Base-by-base conservation (phyloP, 768 basidiomycete genomes). In the Suillus discolor region DNA sequence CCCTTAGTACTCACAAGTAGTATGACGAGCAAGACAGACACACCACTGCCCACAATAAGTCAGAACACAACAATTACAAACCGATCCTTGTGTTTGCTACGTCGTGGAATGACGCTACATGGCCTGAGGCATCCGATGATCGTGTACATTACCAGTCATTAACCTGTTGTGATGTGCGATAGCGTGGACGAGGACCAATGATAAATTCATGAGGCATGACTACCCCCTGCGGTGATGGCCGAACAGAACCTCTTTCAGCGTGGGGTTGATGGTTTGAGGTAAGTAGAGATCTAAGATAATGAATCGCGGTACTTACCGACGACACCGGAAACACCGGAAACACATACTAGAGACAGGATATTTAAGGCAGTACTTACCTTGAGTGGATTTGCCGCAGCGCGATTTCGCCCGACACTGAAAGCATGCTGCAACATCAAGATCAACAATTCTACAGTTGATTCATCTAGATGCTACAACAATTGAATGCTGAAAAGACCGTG, bases 221-320 rank as follows among this genome's bases (percentile, higher is more conserved):
- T 59, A 25, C 57, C 39, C 39, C 18, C 39, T 42, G 25, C 59
- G 59, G 59, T 60, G 41, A 60, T 60, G 41, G 59, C 59, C 59
- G 59, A 42, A 31, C 18, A 20, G 11, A 28, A 42, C 59, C 39
- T 59, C 57, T 59, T 59, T 25, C 39, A 41, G 25, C 23, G 57
- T 39, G 57, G 23, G 38, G 25, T 18, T 28, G 18, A 23, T 39
- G n/a, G 25, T 20, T 54, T 54, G 31, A 54, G 53, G 20, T 55
- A 34, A 55, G 31, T 49, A 7, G 13, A 23, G 13, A 51, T 51
- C 49, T 51, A 51, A 57, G 38, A 23, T 57, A 38, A 60, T 60
- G 57, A 28, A 25, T 28, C 20, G 25, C 59, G 59, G 59, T 4
- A 42, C 39, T 20, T 60, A 20, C 59, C 59, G 59, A 31, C 31